These are phyloP conservation scores for Phytophthora hybrid DNA, from an alignment of 352 stramenopile species.

Conservation along the genomic window DNA sequence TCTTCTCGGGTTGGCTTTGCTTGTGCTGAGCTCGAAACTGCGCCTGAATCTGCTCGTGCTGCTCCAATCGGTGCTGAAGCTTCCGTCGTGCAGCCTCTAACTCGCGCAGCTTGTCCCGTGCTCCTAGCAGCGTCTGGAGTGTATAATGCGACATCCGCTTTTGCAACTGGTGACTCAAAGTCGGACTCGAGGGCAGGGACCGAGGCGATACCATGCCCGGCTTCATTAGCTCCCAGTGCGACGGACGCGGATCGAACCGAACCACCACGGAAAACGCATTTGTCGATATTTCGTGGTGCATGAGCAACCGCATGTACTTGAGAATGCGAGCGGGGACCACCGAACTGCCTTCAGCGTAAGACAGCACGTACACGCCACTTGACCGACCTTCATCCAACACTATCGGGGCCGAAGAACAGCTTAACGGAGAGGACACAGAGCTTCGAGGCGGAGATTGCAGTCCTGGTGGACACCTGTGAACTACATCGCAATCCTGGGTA, in stretches of 20 bases:
- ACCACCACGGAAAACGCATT: constrained; percentile 88
- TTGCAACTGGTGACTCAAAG: constrained; percentile 71
- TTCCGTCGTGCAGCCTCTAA: constrained; percentile 56
- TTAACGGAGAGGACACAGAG: constrained; percentile 16
- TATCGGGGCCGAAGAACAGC: constrained; percentile 27
- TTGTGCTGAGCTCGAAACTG: neutral
- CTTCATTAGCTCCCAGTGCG: constrained; percentile 80
- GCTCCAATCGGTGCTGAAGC: constrained; percentile 26
- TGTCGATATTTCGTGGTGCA: constrained; percentile 87
- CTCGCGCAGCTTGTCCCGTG: constrained; percentile 65
- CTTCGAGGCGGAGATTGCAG: constrained; percentile 20
- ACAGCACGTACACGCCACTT: constrained; percentile 76
- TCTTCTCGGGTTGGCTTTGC: neutral
- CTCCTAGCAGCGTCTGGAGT: constrained; percentile 67
- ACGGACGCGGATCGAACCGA: constrained; percentile 71
- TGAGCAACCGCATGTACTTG: constrained; percentile 89
- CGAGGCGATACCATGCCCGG: constrained; percentile 84
- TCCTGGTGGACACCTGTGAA: constrained; percentile 18
- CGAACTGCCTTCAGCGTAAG: constrained; percentile 76
- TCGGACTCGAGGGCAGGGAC: constrained; percentile 77
- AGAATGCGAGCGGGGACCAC: constrained; percentile 81
- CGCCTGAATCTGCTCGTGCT: constrained; percentile 13
- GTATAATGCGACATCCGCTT: constrained; percentile 86
- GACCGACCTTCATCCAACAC: constrained; percentile 34
- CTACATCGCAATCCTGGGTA: constrained; percentile 7